Evolutionary conservation across 306 rosid species (phyloP), one percentile per base, ranked within the genome.

Genomic region (Vachellia pachyceras): DNA sequence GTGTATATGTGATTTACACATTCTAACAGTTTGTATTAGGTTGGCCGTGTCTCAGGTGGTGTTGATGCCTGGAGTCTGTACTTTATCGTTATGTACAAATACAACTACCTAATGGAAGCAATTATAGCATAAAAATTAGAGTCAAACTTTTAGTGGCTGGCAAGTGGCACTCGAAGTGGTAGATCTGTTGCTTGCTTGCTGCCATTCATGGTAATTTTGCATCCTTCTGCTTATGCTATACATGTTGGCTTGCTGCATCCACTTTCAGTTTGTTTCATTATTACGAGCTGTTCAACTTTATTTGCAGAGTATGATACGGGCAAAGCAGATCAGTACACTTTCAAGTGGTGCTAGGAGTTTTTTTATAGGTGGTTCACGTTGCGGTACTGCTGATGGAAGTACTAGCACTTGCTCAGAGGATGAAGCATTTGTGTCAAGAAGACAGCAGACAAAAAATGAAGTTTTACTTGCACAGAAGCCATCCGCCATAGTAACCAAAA

Each of bases 271-370:
- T 8, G 29, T 75, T 65, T 76, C 47, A 12, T 76, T 41, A 65
- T 76, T 9, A 2, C 45, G 66, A 84, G 79, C 46, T 75, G 5
- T 80, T 70, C 68, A 52, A 63, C 75, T 73, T 69, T 73, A 50
- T 80, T 78, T 46, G 72, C 87, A 87, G 90, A 94, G 82, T 75
- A 92, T 95, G 91, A 88, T 95, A 72, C 86, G 97, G 72, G 91
- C 92, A 75, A 95, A 95, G 91, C 95, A 90, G 54, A 87, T 95
- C 33, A 58, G 92, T 79, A 77, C 82, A 57, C 91, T 95, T 75
- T 92, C 99, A 33, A 91, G 83, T 77, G 82, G 92, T 82, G 99
- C 97, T 20, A 88, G 99, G 81, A 91, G 92, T 33, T 88, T 92
- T 78, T 84, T 92, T 63, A 84, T 95, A 13, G 77, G 88, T 20